Conservation (phyloP, 345 rosid genomes). For the thale cress (Arabidopsis thaliana) region TAIR10.1 NC_003076.8:1289001-1289500, state of each 20-base stretch:
- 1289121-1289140: slow-evolving; percentile 69
- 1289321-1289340: slow-evolving; percentile 91
- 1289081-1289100: slow-evolving; percentile 61
- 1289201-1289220: not conserved
- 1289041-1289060: slow-evolving; percentile 83
- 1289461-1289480: slow-evolving; percentile 74
- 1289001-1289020: slow-evolving; percentile 64
- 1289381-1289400: slow-evolving; percentile 92
- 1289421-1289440: slow-evolving; percentile 74
- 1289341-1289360: slow-evolving; percentile 80
- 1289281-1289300: slow-evolving; percentile 80
- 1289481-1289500: slow-evolving; percentile 73
- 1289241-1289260: not conserved
- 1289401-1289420: slow-evolving; percentile 83
- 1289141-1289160: slow-evolving; percentile 95
- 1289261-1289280: not conserved
- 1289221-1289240: not conserved
- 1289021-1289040: slow-evolving; percentile 56
- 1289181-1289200: slow-evolving; percentile 28
- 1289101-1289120: slow-evolving; percentile 61
- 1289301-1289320: slow-evolving; percentile 91
- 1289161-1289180: slow-evolving; percentile 86
- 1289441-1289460: slow-evolving; percentile 90
- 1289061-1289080: slow-evolving; percentile 63
- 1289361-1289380: slow-evolving; percentile 95